Evolutionary conservation across 345 rosid genomes (phyloP).

Genomic region (Kernera saxatilis): DNA sequence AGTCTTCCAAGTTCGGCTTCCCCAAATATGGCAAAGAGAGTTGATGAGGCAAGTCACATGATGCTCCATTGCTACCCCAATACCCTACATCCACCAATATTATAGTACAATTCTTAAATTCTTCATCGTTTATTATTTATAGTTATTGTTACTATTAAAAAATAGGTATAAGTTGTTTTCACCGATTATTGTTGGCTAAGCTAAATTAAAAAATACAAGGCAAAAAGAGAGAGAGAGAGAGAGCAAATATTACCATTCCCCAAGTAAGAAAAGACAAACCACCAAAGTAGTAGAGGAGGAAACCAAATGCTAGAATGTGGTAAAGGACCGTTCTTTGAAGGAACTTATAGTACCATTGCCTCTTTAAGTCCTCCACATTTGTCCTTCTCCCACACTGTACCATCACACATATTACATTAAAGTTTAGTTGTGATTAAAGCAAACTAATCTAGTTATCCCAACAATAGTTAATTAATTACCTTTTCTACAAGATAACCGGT

Average conservation of each 20-base stretch:
- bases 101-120: background rate
- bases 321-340: constrained; percentile 30
- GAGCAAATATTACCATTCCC: constrained; percentile 28
- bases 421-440: background rate
- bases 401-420: background rate
- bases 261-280: constrained; percentile 32
- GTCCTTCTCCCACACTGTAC: constrained; percentile 28
- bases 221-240: background rate
- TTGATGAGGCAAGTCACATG: constrained; percentile 32
- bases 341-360: constrained; percentile 31
- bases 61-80: constrained; percentile 31
- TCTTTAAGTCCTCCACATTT: constrained; percentile 33
- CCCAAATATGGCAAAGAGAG: constrained; percentile 34
- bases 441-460: background rate
- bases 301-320: constrained; percentile 25
- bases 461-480: constrained; percentile 38
- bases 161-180: background rate
- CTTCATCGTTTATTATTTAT: background rate
- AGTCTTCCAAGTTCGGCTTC: constrained; percentile 33
- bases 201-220: background rate
- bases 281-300: constrained; percentile 29
- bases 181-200: background rate
- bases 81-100: constrained; percentile 17
- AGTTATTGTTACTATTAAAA: background rate
- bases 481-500: constrained; percentile 42